Evolutionary conservation across 345 rosid genomes (phyloP).

Genomic region (Aquilaria yunnanensis): DNA sequence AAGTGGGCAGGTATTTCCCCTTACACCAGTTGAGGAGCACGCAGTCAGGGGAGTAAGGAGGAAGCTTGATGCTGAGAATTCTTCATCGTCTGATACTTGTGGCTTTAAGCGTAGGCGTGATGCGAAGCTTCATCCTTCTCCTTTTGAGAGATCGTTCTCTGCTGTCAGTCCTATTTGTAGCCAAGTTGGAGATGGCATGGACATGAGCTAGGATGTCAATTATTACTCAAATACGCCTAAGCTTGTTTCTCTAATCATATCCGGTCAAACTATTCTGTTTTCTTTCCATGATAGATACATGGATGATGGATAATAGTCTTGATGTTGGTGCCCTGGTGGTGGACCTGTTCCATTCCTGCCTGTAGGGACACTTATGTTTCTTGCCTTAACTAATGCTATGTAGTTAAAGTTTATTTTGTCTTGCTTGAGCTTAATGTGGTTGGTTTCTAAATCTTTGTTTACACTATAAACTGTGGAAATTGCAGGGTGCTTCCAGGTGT

Average conservation of each 20-base stretch:
- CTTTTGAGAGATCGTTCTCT: conserved; percentile 89
- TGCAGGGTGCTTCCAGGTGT: conserved; percentile 12
- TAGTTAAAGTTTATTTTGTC: conserved; percentile 23
- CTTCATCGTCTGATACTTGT: conserved; percentile 53
- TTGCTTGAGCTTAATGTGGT: conserved; percentile 14
- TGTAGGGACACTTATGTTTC: conserved; percentile 50
- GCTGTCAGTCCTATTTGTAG: conserved; percentile 89
- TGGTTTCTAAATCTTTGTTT: conserved; percentile 18
- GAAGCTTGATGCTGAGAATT: conserved; percentile 78
- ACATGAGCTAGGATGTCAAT: conserved; percentile 62
- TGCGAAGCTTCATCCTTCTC: conserved; percentile 73
- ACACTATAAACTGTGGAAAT: conserved; percentile 2
- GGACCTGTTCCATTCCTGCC: conserved; percentile 36
- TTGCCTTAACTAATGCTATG: conserved; percentile 40
- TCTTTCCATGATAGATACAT: conserved; percentile 30
- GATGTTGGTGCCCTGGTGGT: conserved; percentile 37
- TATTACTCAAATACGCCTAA: conserved; percentile 22
- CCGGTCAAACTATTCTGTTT: conserved; percentile 24
- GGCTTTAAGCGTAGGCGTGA: conserved; percentile 83
- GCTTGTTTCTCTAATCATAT: conserved; percentile 20
- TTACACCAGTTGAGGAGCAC: conserved; percentile 71
- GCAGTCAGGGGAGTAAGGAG: conserved; percentile 93
- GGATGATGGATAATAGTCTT: conserved; percentile 46
- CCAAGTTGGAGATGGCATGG: conserved; percentile 97
- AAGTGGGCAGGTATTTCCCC: conserved; percentile 75